Evolutionary conservation across 2,329 filamentous ascomycete species (phyloP).

Genomic region (Decorospora gaudefroyi): DNA sequence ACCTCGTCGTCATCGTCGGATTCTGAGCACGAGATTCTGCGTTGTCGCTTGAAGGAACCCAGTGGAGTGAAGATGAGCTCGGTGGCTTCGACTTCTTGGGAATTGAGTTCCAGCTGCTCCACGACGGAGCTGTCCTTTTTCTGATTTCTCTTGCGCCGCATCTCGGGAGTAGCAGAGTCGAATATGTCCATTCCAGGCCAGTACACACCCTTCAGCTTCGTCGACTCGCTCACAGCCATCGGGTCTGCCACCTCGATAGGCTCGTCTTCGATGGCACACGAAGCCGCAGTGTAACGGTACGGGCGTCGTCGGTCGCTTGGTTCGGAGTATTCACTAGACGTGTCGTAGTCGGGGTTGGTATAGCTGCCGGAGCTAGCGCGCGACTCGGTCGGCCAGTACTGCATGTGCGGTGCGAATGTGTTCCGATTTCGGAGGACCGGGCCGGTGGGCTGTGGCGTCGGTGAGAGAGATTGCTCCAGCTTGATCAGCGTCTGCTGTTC

Average conservation of each 20-base stretch:
- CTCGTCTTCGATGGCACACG: slow-evolving; percentile 43
- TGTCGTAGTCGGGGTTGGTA: slow-evolving; percentile 46
- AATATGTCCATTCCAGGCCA: slow-evolving; percentile 83
- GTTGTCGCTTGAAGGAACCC: slow-evolving; percentile 50
- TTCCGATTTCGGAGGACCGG: slow-evolving; percentile 39
- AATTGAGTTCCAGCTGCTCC: slow-evolving; percentile 66
- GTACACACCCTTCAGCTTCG: slow-evolving; percentile 70
- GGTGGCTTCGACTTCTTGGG: slow-evolving; percentile 64
- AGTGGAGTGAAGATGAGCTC: slow-evolving; percentile 65
- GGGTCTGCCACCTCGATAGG: slow-evolving; percentile 29
- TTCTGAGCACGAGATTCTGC: slow-evolving; percentile 52
- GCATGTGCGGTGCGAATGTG: slow-evolving; percentile 43
- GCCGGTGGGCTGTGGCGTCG: slow-evolving; percentile 32
- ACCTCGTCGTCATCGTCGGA: slow-evolving; percentile 49
- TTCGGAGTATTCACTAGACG: slow-evolving; percentile 46
- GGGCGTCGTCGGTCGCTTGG: slow-evolving; percentile 32
- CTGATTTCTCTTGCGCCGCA: slow-evolving; percentile 76
- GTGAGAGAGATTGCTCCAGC: slow-evolving; percentile 39
- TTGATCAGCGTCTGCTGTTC: slow-evolving; percentile 47
- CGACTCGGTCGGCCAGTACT: slow-evolving; percentile 46
- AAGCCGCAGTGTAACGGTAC: slow-evolving; percentile 32
- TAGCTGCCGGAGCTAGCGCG: slow-evolving; percentile 45
- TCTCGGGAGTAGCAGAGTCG: slow-evolving; percentile 74
- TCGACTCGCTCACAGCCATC: slow-evolving; percentile 45
- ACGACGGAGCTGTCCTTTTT: slow-evolving; percentile 75